Percentiles rank a stretch among this genome's conserved stretches.
Evolutionary conservation across 495 filamentous ascomycete species (phyloP).

Genomic region (Neurospora sp.): DNA sequence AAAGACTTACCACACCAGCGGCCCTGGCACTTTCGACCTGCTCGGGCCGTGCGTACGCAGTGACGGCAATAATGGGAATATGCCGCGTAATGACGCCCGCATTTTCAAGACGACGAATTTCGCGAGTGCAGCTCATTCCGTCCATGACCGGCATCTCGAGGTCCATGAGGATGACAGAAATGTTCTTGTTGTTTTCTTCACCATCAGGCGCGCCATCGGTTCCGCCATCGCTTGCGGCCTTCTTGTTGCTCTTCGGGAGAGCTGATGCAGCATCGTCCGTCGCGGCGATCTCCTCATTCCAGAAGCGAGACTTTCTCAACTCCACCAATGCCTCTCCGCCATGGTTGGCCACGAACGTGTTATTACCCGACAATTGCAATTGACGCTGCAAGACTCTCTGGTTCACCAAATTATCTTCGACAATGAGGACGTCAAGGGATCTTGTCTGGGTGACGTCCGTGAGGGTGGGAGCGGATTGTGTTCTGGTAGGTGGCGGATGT

Average conservation of each 20-base stretch:
- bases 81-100: conserved; percentile 43
- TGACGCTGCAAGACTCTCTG: conserved; percentile 63
- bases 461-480: conserved; percentile 8
- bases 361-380: conserved; percentile 57
- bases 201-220: neutral
- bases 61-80: conserved; percentile 71
- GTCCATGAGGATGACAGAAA: conserved; percentile 71
- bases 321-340: conserved; percentile 62
- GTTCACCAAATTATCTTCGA: conserved; percentile 82
- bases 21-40: conserved; percentile 48
- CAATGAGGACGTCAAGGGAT: conserved; percentile 49
- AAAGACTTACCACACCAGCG: conserved; percentile 38
- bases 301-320: conserved; percentile 37
- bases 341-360: conserved; percentile 64
- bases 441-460: neutral
- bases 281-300: conserved; percentile 19
- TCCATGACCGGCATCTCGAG: conserved; percentile 87
- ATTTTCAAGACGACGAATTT: conserved; percentile 55
- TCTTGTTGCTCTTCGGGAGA: neutral
- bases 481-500: neutral
- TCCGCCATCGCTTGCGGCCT: neutral
- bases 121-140: conserved; percentile 59
- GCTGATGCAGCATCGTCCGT: neutral
- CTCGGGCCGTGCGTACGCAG: conserved; percentile 64
- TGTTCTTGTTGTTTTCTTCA: conserved; percentile 22